Conservation (phyloP, 345 rosid species). For the Bruguiera sexangula region DNA sequence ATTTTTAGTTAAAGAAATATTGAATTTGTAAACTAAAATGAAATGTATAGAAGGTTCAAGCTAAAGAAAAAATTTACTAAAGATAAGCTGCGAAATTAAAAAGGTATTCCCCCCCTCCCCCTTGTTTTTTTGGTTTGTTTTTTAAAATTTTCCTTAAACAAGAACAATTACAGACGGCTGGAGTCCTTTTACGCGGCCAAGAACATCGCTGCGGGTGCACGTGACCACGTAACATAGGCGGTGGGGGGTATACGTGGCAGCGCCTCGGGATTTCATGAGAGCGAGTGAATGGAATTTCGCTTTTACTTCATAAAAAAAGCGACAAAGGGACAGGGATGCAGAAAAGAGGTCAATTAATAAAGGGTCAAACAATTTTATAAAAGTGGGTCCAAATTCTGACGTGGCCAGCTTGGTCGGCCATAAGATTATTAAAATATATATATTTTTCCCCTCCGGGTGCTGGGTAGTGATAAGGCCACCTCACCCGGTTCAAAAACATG, state of each 20-base stretch:
- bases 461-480: slow-evolving; percentile 1
- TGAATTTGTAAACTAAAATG: no score
- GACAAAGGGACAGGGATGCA: slow-evolving; percentile 18
- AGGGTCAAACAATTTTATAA: slow-evolving; percentile 40
- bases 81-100: no score
- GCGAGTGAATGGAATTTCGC: slow-evolving; percentile 15
- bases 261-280: slow-evolving; percentile 10
- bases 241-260: slow-evolving; percentile 26
- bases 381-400: slow-evolving; percentile 38
- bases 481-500: not conserved
- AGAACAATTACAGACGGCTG: slow-evolving; percentile 30
- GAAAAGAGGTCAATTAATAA: slow-evolving; percentile 23
- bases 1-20: no score
- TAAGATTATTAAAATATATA: not conserved
- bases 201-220: slow-evolving; percentile 19
- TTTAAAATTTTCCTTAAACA: not conserved
- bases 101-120: no score
- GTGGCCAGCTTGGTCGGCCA: slow-evolving; percentile 43
- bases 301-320: slow-evolving; percentile 3
- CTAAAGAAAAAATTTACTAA: no score
- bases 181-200: slow-evolving; percentile 27
- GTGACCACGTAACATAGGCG: slow-evolving; percentile 2
- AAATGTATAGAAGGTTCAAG: no score
- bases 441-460: not conserved
- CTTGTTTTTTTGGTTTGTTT: not conserved